These are phyloP conservation scores for Ceratocystis ficicola DNA, from an alignment of 2,329 filamentous ascomycete species.

Conservation along the genomic window DNA sequence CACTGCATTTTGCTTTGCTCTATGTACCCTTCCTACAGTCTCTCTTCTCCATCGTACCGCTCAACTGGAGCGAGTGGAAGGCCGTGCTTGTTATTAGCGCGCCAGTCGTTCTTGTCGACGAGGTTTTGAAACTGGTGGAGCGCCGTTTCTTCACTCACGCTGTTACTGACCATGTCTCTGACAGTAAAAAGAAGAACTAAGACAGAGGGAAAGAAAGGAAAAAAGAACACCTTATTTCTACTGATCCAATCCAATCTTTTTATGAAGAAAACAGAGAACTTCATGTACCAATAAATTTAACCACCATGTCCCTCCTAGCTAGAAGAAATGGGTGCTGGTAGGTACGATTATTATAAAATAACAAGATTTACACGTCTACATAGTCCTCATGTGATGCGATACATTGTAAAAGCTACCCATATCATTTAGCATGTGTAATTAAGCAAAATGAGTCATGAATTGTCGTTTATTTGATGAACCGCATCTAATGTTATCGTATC, in stretches of 20 bases:
- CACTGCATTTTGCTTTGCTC: constrained; percentile 82
- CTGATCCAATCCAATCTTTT: background rate
- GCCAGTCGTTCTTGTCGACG: constrained; percentile 81
- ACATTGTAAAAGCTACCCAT: no score
- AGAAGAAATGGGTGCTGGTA: background rate
- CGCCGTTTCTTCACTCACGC: constrained; percentile 50
- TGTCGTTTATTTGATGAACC: constrained; percentile 21
- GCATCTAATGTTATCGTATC: constrained; percentile 11
- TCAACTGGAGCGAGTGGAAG: constrained; percentile 81
- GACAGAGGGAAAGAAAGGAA: background rate
- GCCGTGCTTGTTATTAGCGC: constrained; percentile 79
- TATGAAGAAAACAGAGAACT: background rate
- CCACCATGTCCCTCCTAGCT: no score
- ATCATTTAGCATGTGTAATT: background rate
- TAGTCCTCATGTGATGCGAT: background rate
- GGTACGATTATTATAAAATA: background rate
- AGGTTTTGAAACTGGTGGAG: constrained; percentile 69
- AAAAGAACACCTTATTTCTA: background rate
- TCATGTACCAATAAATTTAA: background rate
- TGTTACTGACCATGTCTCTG: constrained; percentile 30
- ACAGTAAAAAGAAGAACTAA: constrained; percentile 40
- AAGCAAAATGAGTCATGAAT: constrained; percentile 12
- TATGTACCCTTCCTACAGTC: constrained; percentile 82
- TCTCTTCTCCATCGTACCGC: constrained; percentile 80
- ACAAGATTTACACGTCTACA: background rate